A percentile compares a stretch with the other conserved stretches of the same genome.
phyloP scores from a whole-genome alignment of 352 stramenopile genomes.

The Globisporangium echinulatum region DNA sequence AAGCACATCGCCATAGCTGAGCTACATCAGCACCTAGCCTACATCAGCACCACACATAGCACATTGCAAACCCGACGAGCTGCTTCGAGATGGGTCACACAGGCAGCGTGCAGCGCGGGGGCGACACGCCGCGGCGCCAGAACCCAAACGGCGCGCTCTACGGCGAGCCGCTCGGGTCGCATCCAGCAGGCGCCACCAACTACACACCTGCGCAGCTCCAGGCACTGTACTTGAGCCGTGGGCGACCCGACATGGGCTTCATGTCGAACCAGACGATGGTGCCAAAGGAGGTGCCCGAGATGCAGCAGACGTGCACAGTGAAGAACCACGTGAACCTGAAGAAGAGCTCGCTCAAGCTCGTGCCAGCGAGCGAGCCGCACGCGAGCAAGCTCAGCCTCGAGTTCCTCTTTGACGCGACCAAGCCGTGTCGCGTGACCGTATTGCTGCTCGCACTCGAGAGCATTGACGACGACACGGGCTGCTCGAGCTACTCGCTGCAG shows the following conservation, averaged over 20 bases:
- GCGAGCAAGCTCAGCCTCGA: slow-evolving; percentile 32
- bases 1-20: too few relatives aligned
- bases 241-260: slow-evolving; percentile 78
- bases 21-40: too few relatives aligned
- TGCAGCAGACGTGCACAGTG: slow-evolving; percentile 78
- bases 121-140: slow-evolving; percentile 15
- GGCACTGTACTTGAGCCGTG: slow-evolving; percentile 73
- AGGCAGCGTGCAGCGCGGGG: slow-evolving; percentile 50
- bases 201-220: slow-evolving; percentile 83
- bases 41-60: too few relatives aligned
- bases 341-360: slow-evolving; percentile 65
- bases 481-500: slow-evolving; percentile 49
- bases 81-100: slow-evolving; percentile 53
- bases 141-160: slow-evolving; percentile 41
- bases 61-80: too few relatives aligned
- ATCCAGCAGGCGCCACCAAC: slow-evolving; percentile 22
- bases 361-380: slow-evolving; percentile 17
- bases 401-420: slow-evolving; percentile 78
- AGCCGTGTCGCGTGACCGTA: slow-evolving; percentile 57
- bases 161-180: slow-evolving; percentile 43
- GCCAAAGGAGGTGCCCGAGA: slow-evolving; percentile 56
- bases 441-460: slow-evolving; percentile 62
- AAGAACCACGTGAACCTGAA: slow-evolving; percentile 86
- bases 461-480: slow-evolving; percentile 56
- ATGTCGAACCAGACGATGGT: slow-evolving; percentile 62